These are phyloP conservation scores for Nyssa sinensis DNA, from an alignment of 148 eudicot genomes.

Conservation along the genomic window DNA sequence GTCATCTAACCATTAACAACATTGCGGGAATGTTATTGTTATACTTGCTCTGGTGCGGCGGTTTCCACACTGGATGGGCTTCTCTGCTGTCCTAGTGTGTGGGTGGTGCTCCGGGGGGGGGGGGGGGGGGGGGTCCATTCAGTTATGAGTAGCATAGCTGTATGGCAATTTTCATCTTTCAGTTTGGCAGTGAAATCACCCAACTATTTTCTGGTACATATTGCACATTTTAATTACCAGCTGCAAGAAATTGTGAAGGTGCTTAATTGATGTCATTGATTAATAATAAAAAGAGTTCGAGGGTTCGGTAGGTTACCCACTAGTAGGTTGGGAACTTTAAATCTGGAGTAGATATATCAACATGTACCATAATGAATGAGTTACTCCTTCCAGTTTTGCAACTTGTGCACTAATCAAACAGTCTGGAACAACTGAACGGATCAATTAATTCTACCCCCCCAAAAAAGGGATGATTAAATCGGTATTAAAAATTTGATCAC, in stretches of 20 bases:
- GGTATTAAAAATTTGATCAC: neutral
- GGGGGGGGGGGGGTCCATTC: too few species aligned
- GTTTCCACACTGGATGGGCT: neutral
- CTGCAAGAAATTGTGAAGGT: neutral
- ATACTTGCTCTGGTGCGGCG: neutral
- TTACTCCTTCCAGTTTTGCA: neutral
- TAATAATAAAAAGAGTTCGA: neutral
- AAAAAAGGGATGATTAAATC: too few species aligned
- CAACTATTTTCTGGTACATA: neutral
- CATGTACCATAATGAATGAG: neutral
- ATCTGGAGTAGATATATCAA: neutral
- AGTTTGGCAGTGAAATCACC: neutral
- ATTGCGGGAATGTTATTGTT: neutral
- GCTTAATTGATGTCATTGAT: neutral
- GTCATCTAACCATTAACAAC: neutral
- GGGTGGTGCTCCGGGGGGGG: too few species aligned
- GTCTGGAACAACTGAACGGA: neutral
- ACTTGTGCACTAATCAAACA: neutral
- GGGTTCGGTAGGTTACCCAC: neutral
- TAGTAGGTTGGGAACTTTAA: neutral
- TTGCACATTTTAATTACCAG: neutral
- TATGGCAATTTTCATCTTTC: neutral
- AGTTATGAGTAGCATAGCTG: neutral
- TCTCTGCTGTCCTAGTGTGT: neutral
- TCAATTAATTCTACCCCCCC: too few species aligned